These are phyloP conservation scores for Tetradesmus obliquus DNA, from an alignment of 139 green algal genomes.

Conservation along the genomic window DNA sequence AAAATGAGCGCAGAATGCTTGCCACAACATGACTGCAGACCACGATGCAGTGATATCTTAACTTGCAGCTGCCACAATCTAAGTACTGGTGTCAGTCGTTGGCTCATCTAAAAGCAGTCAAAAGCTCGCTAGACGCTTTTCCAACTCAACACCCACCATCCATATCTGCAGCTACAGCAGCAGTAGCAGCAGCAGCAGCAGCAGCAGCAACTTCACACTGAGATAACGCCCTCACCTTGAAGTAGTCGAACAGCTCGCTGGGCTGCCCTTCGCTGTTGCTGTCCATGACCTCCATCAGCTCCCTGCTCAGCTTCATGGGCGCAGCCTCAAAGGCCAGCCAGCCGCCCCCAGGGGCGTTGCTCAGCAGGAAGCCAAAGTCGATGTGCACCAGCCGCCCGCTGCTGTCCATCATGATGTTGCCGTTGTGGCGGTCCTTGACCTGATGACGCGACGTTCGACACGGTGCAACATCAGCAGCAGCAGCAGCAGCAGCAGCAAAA, in stretches of 20 bases:
- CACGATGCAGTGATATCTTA: no score
- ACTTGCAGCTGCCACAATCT: no score
- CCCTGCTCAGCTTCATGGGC: slow-evolving; percentile 96
- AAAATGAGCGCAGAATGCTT: no score
- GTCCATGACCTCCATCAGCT: slow-evolving; percentile 99
- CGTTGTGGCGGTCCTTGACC: slow-evolving; percentile 96
- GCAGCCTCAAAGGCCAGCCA: slow-evolving; percentile 89
- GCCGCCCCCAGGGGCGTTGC: slow-evolving; percentile 69
- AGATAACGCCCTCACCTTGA: slow-evolving; percentile 71
- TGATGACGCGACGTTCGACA: slow-evolving; percentile 46
- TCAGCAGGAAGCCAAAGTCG: slow-evolving; percentile 99
- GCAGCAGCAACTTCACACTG: no score
- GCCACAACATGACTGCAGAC: no score
- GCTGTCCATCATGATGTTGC: slow-evolving; percentile 90
- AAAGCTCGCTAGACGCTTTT: no score
- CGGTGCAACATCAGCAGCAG: not conserved
- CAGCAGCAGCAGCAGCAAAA: not conserved
- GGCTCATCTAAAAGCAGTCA: no score
- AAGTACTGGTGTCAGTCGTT: no score
- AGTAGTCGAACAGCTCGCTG: slow-evolving; percentile 94
- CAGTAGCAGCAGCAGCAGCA: not conserved
- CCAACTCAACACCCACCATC: no score
- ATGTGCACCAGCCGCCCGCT: slow-evolving; percentile 96
- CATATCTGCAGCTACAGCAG: not conserved
- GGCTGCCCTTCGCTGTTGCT: slow-evolving; percentile 82